phyloP scores from a whole-genome alignment of 2,329 filamentous ascomycete species.

The Penicillium sp. region DNA sequence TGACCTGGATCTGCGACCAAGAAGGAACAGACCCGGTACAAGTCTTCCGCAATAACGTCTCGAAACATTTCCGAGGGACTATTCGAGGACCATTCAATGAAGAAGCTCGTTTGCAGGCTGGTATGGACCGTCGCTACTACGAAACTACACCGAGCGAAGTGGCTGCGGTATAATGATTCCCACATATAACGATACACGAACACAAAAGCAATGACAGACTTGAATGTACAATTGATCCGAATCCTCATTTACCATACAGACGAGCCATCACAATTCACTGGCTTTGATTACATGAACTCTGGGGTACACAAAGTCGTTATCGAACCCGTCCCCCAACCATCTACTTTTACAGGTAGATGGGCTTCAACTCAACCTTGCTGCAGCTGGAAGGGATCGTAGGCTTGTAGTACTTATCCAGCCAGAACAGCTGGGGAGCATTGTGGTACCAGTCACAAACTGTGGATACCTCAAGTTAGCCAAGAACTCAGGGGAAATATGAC shows the following conservation, averaged over 20 bases:
- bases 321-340: background rate
- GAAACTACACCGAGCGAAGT: slow-evolving; percentile 22
- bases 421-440: slow-evolving; percentile 40
- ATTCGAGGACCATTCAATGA: slow-evolving; percentile 46
- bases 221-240: background rate
- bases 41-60: slow-evolving; percentile 44
- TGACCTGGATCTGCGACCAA: slow-evolving; percentile 47
- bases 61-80: slow-evolving; percentile 41
- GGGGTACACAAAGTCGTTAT: background rate
- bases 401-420: slow-evolving; percentile 24
- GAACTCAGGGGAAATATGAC: background rate
- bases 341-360: slow-evolving; percentile 23
- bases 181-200: slow-evolving; percentile 13
- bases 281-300: background rate
- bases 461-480: background rate
- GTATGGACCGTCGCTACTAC: slow-evolving; percentile 45
- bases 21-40: slow-evolving; percentile 45
- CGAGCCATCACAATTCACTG: background rate
- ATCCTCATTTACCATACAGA: background rate
- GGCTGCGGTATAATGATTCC: slow-evolving; percentile 7
- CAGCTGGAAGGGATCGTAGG: slow-evolving; percentile 31
- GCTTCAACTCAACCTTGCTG: slow-evolving; percentile 30
- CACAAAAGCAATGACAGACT: slow-evolving; percentile 1
- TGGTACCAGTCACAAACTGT: slow-evolving; percentile 42
- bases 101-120: slow-evolving; percentile 43